phyloP scores from a whole-genome alignment of 2,329 filamentous ascomycete genomes.

The Fusarium albidum region DNA sequence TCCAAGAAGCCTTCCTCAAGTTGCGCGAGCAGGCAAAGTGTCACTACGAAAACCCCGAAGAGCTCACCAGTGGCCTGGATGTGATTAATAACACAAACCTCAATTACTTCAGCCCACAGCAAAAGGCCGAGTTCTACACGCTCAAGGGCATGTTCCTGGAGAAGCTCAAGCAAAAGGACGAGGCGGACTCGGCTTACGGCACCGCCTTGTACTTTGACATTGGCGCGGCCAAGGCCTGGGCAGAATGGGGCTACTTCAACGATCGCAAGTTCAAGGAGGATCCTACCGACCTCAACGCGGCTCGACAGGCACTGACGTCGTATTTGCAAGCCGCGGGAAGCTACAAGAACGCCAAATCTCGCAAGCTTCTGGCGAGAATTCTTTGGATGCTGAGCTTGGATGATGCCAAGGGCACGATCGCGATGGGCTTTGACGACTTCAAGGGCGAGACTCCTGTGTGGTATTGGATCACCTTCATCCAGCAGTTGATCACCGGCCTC shows the following conservation, averaged over 20 bases:
- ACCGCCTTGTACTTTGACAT: conserved; percentile 97
- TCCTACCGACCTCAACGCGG: conserved; percentile 80
- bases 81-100: conserved; percentile 99
- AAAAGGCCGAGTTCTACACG: conserved; percentile 99
- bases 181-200: conserved; percentile 93
- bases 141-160: conserved; percentile 99
- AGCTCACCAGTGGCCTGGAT: conserved; percentile 91
- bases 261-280: conserved; percentile 96
- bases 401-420: conserved; percentile 83
- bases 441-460: conserved; percentile 97
- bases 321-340: conserved; percentile 95
- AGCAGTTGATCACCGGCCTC: conserved; percentile 90
- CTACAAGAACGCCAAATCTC: conserved; percentile 96
- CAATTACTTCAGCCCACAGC: conserved; percentile 94
- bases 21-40: conserved; percentile 98
- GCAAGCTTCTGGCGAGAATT: conserved; percentile 91
- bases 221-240: conserved; percentile 95
- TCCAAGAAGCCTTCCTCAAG: conserved; percentile 98
- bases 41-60: conserved; percentile 94
- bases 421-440: conserved; percentile 90
- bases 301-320: conserved; percentile 91
- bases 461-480: conserved; percentile 99
- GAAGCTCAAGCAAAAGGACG: conserved; percentile 87
- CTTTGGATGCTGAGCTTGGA: conserved; percentile 96
- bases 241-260: conserved; percentile 98